Conservation (phyloP, 2,329 filamentous ascomycete species). For the Fusarium albosuccineum region DNA sequence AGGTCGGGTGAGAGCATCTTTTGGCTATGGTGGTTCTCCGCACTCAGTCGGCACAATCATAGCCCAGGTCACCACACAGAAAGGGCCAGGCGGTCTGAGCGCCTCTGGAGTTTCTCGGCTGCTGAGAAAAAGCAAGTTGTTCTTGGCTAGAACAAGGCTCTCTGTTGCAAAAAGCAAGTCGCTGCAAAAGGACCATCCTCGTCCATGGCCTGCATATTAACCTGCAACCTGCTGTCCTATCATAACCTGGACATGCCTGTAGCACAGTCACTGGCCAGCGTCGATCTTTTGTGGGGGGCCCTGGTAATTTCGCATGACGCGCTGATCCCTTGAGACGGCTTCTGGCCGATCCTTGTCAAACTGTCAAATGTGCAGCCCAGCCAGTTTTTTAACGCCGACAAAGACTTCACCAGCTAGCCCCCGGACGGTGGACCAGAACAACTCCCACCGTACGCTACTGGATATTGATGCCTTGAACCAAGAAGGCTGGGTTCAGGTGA, state of each 20-base stretch:
- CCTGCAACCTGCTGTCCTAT: slow-evolving; percentile 20
- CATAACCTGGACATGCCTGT: slow-evolving; percentile 7
- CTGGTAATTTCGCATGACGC: slow-evolving; percentile 35
- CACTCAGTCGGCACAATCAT: background rate
- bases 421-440: slow-evolving; percentile 18
- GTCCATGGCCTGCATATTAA: slow-evolving; percentile 37
- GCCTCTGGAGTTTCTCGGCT: slow-evolving; percentile 17
- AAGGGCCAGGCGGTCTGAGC: slow-evolving; percentile 35
- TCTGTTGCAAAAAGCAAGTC: slow-evolving; percentile 38
- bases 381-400: slow-evolving; percentile 34
- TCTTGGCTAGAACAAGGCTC: slow-evolving; percentile 12
- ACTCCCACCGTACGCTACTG: slow-evolving; percentile 45
- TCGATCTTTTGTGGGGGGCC: slow-evolving; percentile 36
- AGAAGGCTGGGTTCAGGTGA: slow-evolving; percentile 43
- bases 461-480: slow-evolving; percentile 14
- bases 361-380: slow-evolving; percentile 39
- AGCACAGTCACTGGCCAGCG: slow-evolving; percentile 23
- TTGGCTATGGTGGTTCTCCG: background rate
- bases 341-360: slow-evolving; percentile 27
- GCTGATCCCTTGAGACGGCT: slow-evolving; percentile 34
- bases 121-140: slow-evolving; percentile 36
- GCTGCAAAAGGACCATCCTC: slow-evolving; percentile 37
- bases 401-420: slow-evolving; percentile 2
- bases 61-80: slow-evolving; percentile 1
- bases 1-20: background rate